Evolutionary conservation across 2,329 filamentous ascomycete genomes (phyloP).

Genomic region (Fusarium sp.): DNA sequence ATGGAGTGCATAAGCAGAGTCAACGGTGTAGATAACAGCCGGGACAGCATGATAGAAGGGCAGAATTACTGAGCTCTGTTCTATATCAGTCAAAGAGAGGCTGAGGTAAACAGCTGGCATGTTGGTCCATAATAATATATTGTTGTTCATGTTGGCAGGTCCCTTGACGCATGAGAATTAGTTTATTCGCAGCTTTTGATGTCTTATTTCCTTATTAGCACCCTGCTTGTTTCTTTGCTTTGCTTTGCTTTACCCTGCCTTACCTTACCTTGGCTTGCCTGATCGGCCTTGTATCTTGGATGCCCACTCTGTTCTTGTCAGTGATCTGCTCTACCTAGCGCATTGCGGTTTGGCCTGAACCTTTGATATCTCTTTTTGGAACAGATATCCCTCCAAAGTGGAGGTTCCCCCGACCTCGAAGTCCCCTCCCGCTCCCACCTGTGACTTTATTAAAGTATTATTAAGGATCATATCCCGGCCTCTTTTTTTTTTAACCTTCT

Average conservation of each 20-base stretch:
- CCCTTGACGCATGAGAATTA: slow-evolving; percentile 9
- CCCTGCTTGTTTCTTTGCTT: slow-evolving; percentile 11
- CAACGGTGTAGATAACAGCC: not conserved
- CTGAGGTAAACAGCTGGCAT: not conserved
- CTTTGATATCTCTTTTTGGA: slow-evolving; percentile 28
- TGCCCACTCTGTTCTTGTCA: slow-evolving; percentile 13
- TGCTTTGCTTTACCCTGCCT: not conserved
- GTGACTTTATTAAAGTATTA: slow-evolving; percentile 23
- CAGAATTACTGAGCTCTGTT: not conserved
- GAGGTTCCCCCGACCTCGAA: slow-evolving; percentile 13
- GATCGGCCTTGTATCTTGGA: not conserved
- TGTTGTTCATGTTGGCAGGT: not conserved
- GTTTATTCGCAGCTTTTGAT: not conserved
- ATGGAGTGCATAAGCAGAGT: not conserved
- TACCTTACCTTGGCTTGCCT: not conserved
- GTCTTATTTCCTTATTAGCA: slow-evolving; percentile 7
- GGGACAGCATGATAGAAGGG: not conserved
- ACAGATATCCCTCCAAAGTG: slow-evolving; percentile 30
- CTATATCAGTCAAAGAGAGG: not conserved
- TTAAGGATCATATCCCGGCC: slow-evolving; percentile 35
- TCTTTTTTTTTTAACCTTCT: not conserved
- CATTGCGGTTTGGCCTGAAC: slow-evolving; percentile 15
- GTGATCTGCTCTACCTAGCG: slow-evolving; percentile 18
- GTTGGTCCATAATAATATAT: not conserved
- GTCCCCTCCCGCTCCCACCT: slow-evolving; percentile 9